Conservation (phyloP, 139 green algal genomes). For the Tetradesmus lagerheimii region DNA sequence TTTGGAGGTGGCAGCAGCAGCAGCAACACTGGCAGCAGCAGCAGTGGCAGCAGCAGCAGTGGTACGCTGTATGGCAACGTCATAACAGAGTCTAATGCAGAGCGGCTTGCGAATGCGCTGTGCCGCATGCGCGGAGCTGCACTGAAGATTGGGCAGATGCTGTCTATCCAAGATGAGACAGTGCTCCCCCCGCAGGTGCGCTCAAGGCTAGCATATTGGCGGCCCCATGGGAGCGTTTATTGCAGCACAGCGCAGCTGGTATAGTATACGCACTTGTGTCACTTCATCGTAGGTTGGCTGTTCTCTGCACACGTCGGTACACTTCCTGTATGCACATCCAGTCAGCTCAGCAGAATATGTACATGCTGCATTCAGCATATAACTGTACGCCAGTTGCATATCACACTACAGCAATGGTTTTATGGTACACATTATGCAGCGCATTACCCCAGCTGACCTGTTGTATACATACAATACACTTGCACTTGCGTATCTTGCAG, state of each 20-base stretch:
- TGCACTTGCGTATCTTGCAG: slow-evolving; percentile 37
- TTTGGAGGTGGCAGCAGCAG: slow-evolving; percentile 29
- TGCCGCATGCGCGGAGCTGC: slow-evolving; percentile 94
- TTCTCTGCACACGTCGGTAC: too few relatives aligned
- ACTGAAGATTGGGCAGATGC: slow-evolving; percentile 98
- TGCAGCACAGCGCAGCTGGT: too few relatives aligned
- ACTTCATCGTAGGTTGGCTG: too few relatives aligned
- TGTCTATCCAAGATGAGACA: slow-evolving; percentile 96
- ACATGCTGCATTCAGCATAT: too few relatives aligned
- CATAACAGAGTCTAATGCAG: slow-evolving; percentile 84
- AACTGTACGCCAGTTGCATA: too few relatives aligned
- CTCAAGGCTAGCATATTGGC: too few relatives aligned
- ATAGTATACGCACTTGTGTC: too few relatives aligned
- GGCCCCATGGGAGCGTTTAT: too few relatives aligned
- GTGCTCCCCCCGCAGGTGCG: slow-evolving; percentile 85
- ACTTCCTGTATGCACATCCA: too few relatives aligned
- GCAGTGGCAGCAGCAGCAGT: neutral
- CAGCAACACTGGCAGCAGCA: neutral
- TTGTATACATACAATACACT: neutral
- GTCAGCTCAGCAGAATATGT: too few relatives aligned
- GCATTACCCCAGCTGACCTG: neutral
- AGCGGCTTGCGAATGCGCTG: slow-evolving; percentile 91
- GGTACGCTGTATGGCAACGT: slow-evolving; percentile 35
- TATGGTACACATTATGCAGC: too few relatives aligned
- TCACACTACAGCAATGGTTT: too few relatives aligned